Conservation (phyloP, 2,329 filamentous ascomycete genomes). For the Xylaria sp. region DNA sequence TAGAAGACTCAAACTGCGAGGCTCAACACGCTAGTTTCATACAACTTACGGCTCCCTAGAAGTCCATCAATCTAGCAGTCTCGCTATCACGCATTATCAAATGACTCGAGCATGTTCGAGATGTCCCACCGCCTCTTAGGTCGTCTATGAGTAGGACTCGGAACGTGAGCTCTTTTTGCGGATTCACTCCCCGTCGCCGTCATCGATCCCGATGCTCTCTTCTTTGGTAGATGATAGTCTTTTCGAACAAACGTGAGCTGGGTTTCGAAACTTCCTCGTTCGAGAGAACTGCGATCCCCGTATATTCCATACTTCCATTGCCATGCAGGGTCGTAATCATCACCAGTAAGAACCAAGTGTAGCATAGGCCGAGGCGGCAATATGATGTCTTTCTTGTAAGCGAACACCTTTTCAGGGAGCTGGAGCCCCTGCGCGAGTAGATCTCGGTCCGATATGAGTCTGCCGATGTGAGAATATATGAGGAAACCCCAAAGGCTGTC, state of each 20-base stretch:
- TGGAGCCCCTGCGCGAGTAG: slow-evolving; percentile 34
- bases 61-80: background rate
- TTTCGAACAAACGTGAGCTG: slow-evolving; percentile 19
- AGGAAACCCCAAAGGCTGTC: slow-evolving; percentile 35
- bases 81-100: background rate
- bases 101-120: slow-evolving; percentile 25
- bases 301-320: background rate
- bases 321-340: background rate
- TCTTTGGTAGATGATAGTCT: background rate
- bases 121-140: slow-evolving; percentile 17
- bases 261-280: background rate
- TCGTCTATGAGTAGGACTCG: background rate
- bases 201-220: background rate
- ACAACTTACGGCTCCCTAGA: background rate
- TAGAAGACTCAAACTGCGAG: background rate
- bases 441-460: slow-evolving; percentile 32
- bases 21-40: background rate
- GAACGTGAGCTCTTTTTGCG: background rate
- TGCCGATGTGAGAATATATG: slow-evolving; percentile 41
- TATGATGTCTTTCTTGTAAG: background rate
- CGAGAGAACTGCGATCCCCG: no score
- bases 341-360: slow-evolving; percentile 31
- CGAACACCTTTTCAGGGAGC: slow-evolving; percentile 1
- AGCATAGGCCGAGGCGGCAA: slow-evolving; percentile 39
- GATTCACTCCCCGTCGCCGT: background rate